Evolutionary conservation across 163 green algal genomes (phyloP).

Genomic region (Coccomyxa subellipsoidea): DNA sequence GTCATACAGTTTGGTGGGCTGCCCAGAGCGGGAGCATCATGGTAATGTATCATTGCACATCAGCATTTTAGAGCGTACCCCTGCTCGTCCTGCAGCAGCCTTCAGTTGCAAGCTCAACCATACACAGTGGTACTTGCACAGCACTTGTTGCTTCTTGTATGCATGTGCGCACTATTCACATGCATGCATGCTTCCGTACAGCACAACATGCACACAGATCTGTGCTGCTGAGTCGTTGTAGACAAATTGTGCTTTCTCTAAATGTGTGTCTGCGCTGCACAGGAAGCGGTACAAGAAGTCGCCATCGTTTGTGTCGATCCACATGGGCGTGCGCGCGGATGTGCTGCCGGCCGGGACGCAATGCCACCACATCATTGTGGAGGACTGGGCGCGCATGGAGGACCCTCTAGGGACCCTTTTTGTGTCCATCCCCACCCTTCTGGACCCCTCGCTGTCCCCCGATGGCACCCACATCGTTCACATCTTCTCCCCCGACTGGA

Average conservation of each 20-base stretch:
- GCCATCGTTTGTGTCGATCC: conserved; percentile 90
- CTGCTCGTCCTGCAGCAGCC: too few relatives aligned
- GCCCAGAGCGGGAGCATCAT: too few relatives aligned
- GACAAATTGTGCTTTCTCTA: background rate
- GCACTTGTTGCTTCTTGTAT: too few relatives aligned
- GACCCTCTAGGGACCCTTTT: conserved; percentile 87
- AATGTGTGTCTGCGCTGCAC: conserved; percentile 4
- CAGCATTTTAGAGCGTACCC: too few relatives aligned
- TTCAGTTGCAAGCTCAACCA: too few relatives aligned
- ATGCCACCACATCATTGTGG: conserved; percentile 92
- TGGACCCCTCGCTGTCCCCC: conserved; percentile 84
- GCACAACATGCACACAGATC: too few relatives aligned
- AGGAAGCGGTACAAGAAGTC: conserved; percentile 87
- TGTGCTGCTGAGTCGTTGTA: background rate
- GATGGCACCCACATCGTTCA: conserved; percentile 84
- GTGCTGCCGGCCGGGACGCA: conserved; percentile 58
- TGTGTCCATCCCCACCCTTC: conserved; percentile 87
- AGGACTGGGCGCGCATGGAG: conserved; percentile 80
- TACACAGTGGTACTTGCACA: too few relatives aligned
- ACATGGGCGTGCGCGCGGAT: conserved; percentile 79
- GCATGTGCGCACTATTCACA: too few relatives aligned
- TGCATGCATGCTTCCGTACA: too few relatives aligned
- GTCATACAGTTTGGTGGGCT: too few relatives aligned
- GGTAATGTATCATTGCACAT: too few relatives aligned
- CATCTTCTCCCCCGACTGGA: conserved; percentile 93